Percentiles rank a stretch among this genome's conserved stretches.
Evolutionary conservation across 2,329 filamentous ascomycete species (phyloP).

Genomic region (Alternaria dauci): DNA sequence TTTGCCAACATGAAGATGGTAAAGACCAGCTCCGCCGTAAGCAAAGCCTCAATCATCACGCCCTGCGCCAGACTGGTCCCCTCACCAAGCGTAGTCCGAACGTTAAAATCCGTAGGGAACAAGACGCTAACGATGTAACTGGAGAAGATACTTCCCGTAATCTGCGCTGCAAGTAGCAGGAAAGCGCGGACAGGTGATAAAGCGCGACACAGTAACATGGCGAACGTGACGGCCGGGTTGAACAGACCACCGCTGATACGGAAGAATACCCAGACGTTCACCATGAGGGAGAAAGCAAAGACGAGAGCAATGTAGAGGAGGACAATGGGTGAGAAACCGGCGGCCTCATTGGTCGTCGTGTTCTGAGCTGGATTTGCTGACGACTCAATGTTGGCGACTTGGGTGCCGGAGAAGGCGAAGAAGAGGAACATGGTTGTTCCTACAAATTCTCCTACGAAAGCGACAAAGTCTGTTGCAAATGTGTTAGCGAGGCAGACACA

Average conservation of each 20-base stretch:
- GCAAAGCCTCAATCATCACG: slow-evolving; percentile 54
- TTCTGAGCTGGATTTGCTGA: slow-evolving; percentile 43
- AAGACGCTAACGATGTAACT: slow-evolving; percentile 56
- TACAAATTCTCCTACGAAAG: slow-evolving; percentile 58
- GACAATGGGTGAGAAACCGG: slow-evolving; percentile 56
- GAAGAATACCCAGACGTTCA: slow-evolving; percentile 54
- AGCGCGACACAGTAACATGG: slow-evolving; percentile 50
- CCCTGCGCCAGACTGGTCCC: slow-evolving; percentile 55
- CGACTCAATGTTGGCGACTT: slow-evolving; percentile 60
- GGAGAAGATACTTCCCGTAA: slow-evolving; percentile 56
- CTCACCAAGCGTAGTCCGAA: slow-evolving; percentile 55
- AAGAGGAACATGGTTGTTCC: slow-evolving; percentile 58
- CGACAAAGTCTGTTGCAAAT: slow-evolving; percentile 46
- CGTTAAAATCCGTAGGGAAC: slow-evolving; percentile 57
- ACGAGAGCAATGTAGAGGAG: slow-evolving; percentile 50
- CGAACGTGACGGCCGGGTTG: slow-evolving; percentile 46
- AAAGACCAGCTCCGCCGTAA: slow-evolving; percentile 50
- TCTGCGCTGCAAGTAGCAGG: slow-evolving; percentile 56
- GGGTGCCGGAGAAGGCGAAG: slow-evolving; percentile 56
- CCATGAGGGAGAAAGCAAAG: slow-evolving; percentile 50
- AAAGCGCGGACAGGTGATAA: slow-evolving; percentile 54
- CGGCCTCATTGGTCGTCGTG: slow-evolving; percentile 56
- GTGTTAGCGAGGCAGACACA: slow-evolving; percentile 39
- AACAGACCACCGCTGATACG: slow-evolving; percentile 47
- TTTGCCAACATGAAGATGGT: slow-evolving; percentile 68